Evolutionary conservation across 2,329 filamentous ascomycete genomes (phyloP).

Genomic region (Fusarium pseudocircinatum): DNA sequence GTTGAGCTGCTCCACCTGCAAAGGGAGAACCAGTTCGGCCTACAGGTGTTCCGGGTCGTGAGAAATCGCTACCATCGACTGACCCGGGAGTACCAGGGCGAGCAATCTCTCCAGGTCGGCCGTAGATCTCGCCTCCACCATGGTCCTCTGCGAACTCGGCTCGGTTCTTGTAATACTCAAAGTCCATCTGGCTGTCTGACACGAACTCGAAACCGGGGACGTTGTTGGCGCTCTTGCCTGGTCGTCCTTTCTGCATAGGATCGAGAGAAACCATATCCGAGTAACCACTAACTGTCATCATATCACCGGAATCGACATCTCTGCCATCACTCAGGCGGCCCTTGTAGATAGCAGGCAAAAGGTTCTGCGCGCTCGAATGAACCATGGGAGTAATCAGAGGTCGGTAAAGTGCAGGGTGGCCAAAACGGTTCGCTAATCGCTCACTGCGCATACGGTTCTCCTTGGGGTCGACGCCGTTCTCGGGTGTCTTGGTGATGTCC

Average conservation of each 20-base stretch:
- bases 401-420: conserved; percentile 89
- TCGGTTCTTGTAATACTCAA: conserved; percentile 90
- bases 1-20: conserved; percentile 40
- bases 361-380: conserved; percentile 86
- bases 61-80: conserved; percentile 56
- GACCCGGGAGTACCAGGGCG: conserved; percentile 71
- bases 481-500: conserved; percentile 60
- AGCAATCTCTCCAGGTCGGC: conserved; percentile 65
- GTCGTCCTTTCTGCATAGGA: conserved; percentile 71
- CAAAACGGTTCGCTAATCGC: conserved; percentile 80
- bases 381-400: conserved; percentile 96
- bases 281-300: conserved; percentile 73
- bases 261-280: conserved; percentile 85
- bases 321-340: conserved; percentile 78
- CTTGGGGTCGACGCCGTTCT: conserved; percentile 57
- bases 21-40: conserved; percentile 47
- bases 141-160: conserved; percentile 88
- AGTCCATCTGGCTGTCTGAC: conserved; percentile 85
- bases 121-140: conserved; percentile 78
- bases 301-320: conserved; percentile 65
- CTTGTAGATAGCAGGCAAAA: conserved; percentile 85
- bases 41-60: conserved; percentile 61
- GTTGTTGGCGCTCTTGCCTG: conserved; percentile 55
- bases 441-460: conserved; percentile 68
- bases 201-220: conserved; percentile 89